Base-by-base conservation (phyloP, 2,329 filamentous ascomycete species). In the Aspergillus sp. region DNA sequence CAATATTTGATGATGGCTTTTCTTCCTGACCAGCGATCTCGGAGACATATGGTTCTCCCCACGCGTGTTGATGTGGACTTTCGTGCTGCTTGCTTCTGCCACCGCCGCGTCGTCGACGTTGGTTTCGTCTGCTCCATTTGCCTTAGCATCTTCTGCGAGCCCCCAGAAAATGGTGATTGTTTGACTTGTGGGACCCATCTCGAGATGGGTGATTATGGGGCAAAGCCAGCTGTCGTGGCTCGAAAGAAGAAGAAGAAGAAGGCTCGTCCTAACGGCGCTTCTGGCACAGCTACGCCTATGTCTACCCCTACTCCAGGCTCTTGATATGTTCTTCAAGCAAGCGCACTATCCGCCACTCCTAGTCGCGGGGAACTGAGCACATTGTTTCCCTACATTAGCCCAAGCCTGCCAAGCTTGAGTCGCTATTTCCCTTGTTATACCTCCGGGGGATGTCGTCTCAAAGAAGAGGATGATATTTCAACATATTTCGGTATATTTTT, bases 71-170 rank as follows among this genome's bases (percentile, higher is more conserved):
- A 86, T 36, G 90, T 98, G 35, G 94, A 98, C 69, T 98, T 98
- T 65, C 82, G 93, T 35, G 91, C 94, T n/a, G 93, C 93, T 4
- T 98, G 93, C 64, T 98, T 98, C 71, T 98, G 93, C 64, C 93
- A 98, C 69, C 79, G 91, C 40, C 82, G 81, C 31, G 89, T 97
- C 13, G 85, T 98, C 35, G 89, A 96, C 67, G 82, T 90, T 1
- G 93, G 90, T 7, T 98, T 88, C 63, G 91, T 98, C 32, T 98
- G 93, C 73, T 95, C 88, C 48, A 90, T 98, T 55, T 98, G 93
- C 62, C 74, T 98, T 36, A 95, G 88, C 66, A 98, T 95, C 57
- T 95, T 95, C 64, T 95, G 90, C 69, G 73, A 78, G 36, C 76
- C 79, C 27, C 71, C 79, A 1, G 71, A 75, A 48, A 78, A 80